phyloP scores from a whole-genome alignment of 805 yeast genomes.

The Metschnikowia lachancei region DNA sequence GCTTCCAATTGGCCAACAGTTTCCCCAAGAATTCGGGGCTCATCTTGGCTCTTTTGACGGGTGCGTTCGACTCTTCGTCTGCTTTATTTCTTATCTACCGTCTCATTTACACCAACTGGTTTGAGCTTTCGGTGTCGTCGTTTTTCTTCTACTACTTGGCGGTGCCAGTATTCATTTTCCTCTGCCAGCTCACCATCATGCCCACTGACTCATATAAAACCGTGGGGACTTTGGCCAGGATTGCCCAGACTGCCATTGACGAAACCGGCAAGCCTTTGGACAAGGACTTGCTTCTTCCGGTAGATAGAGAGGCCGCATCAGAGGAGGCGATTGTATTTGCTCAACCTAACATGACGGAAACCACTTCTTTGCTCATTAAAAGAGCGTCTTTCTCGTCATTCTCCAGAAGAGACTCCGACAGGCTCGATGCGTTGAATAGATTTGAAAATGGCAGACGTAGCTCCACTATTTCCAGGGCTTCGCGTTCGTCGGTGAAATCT shows the following conservation, averaged over 20 bases:
- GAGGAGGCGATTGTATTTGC: constrained; percentile 25
- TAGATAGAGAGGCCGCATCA: constrained; percentile 31
- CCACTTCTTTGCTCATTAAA: constrained; percentile 39
- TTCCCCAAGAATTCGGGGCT: constrained; percentile 83
- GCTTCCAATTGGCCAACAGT: constrained; percentile 85
- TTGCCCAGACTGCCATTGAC: constrained; percentile 70
- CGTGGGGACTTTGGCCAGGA: constrained; percentile 61
- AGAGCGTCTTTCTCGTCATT: constrained; percentile 27
- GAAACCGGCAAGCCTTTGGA: constrained; percentile 62
- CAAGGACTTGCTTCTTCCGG: constrained; percentile 41
- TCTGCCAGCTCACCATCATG: constrained; percentile 77
- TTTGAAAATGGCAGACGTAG: constrained; percentile 26
- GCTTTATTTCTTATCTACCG: constrained; percentile 80
- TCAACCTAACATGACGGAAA: constrained; percentile 40
- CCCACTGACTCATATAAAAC: constrained; percentile 76
- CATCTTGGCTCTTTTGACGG: constrained; percentile 77
- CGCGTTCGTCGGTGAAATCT: constrained; percentile 49
- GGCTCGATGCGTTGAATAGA: background rate
- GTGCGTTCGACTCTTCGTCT: constrained; percentile 93
- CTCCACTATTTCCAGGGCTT: constrained; percentile 36
- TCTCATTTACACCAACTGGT: constrained; percentile 50
- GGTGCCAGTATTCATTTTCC: constrained; percentile 74
- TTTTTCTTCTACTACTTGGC: constrained; percentile 68
- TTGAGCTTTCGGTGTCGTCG: constrained; percentile 42
- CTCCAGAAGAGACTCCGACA: constrained; percentile 21